Base-by-base conservation (phyloP, 306 rosid genomes). In the Leucaena leucocephala region DNA sequence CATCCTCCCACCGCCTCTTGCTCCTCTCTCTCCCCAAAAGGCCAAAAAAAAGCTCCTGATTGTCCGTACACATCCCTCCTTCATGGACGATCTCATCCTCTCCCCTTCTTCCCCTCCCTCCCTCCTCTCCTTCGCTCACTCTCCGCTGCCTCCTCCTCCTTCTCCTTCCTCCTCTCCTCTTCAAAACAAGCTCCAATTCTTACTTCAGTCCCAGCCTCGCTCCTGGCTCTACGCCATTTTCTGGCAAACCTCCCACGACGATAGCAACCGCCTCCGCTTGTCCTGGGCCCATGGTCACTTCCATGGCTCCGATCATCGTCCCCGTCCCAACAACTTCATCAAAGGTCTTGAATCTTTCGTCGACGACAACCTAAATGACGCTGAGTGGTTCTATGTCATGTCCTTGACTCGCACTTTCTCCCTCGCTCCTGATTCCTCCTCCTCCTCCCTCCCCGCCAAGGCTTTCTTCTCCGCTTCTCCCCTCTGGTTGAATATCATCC, bases 381-480 rank as follows among this genome's bases (percentile, higher is more conserved):
- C 84, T 1, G 97, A 92, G 70, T 94, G 94, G 98, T 94, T 94
- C 94, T 94, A 92, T 21, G 81, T 90, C 43, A 87, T 91, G 92
- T 94, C 98, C 46, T 66, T 92, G 78, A 81, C 91, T 27, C 86
- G 86, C 27, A 85, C 82, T 4, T 92, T 92, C 82, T 0, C 88
- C 2, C 4, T 85, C 5, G 80, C 80, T 43, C 43, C 43, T 2
- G 86, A 82, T 0, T 68, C 87, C 19, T 19, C 87, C 17, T 15
- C 75, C 3, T 62, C 75, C 6, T 72, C 88, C 0, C 84, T 86
- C 6, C 97, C 89, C 0, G 91, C 84, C 11, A 87, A 81, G 74
- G 78, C 97, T 15, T 89, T 89, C 4, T 68, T 83, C 58, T 82
- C 94, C 2, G 86, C 83, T 2, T 75, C 94, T 0, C 77, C 72